A percentile compares a stretch with the other conserved stretches of the same genome.
Evolutionary conservation across 495 filamentous ascomycete species (phyloP).

Genomic region (Hyaloscypha finlandica): DNA sequence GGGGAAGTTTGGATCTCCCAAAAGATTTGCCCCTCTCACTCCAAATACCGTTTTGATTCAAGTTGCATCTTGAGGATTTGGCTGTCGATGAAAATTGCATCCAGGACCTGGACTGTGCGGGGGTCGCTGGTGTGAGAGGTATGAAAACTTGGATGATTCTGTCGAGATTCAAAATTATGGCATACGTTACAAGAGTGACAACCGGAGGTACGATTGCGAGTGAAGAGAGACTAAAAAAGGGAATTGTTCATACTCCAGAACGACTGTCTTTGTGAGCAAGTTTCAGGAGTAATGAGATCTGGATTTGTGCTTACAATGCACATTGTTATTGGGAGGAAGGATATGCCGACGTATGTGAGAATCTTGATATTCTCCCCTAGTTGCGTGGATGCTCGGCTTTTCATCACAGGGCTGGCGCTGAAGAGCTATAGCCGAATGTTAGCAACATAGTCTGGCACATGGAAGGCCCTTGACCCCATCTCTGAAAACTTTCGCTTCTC

Average conservation of each 20-base stretch:
- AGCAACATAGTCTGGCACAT: not conserved
- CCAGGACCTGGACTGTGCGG: not conserved
- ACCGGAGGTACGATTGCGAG: conserved; percentile 1
- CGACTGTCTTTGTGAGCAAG: not conserved
- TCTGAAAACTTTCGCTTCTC: conserved; percentile 10
- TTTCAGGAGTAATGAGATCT: not conserved
- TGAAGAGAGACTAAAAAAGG: not conserved
- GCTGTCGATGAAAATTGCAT: not conserved
- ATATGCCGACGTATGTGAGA: conserved; percentile 3
- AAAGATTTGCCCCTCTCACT: not conserved
- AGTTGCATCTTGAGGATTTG: not conserved
- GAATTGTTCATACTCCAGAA: conserved; percentile 10
- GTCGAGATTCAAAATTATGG: not conserved
- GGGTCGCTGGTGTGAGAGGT: not conserved
- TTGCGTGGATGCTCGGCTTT: conserved; percentile 2
- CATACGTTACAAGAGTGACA: not conserved
- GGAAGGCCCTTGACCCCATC: conserved; percentile 6
- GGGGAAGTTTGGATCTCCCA: not conserved
- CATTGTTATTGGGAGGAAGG: conserved; percentile 4
- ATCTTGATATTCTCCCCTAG: conserved; percentile 8
- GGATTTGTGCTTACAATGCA: conserved; percentile 2
- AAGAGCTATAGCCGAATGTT: not conserved
- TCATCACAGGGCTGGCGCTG: conserved; percentile 9
- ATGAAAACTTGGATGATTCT: not conserved
- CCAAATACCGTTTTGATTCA: not conserved